Evolutionary conservation across 805 yeast genomes (phyloP), one percentile per base, ranked within the genome.

Genomic region (Myxozyma monticola): DNA sequence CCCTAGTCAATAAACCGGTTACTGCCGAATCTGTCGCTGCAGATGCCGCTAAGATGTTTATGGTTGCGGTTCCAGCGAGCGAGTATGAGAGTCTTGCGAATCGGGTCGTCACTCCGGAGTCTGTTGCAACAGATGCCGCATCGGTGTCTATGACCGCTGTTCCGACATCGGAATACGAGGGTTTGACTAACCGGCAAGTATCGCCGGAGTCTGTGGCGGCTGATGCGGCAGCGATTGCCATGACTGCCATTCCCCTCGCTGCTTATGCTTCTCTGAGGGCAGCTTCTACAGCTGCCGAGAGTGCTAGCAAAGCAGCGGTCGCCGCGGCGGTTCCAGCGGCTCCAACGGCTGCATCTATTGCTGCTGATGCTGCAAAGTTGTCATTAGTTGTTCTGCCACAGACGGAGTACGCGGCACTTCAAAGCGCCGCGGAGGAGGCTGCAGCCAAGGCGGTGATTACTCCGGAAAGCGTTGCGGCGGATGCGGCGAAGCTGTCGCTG

Each of bases 171-270:
- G 65, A 62, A 33, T 50, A 54, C 34, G 42, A 41, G n/a, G 29
- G 17, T 8, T 35, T 48, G 20, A n/a, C 33, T 4, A 9, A 26
- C 5, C 37, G 46, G 3, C 40, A 25, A 20, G 26, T 41, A 9
- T 34, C 44, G 20, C 33, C 49, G 12, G 45, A 38, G n/a, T 28
- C 40, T 14, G 35, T 46, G 17, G n/a, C 29, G 12, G 40, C 40
- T 4, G 49, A 46, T 17, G 40, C 45, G 8, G 43, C 31, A 7
- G 24, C 26, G 4, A 6, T 45, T 8, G 22, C 42, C 6, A 18
- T 25, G 44, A 35, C 29, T 12, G 45, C 65, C 4, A 50, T 68
- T 9, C 45, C 64, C 2, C n/a, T n/a, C n/a, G n/a, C n/a, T n/a
- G n/a, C n/a, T n/a, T n/a, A n/a, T n/a, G n/a, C n/a, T n/a, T n/a